Evolutionary conservation across 352 stramenopile species (phyloP), one percentile per base, ranked within the genome.

Genomic region (Phytophthora chlamydospora): DNA sequence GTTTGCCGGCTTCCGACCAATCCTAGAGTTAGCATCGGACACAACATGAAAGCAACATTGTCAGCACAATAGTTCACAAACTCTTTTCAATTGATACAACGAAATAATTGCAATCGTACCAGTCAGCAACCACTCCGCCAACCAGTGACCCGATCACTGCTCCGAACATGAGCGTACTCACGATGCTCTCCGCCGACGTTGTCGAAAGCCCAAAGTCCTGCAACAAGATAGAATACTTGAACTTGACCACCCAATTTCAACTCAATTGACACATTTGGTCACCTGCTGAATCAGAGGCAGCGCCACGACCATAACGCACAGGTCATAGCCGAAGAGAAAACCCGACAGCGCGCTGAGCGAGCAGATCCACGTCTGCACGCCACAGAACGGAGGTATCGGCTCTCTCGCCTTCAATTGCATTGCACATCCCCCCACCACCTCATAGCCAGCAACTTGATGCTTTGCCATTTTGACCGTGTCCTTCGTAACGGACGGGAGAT

Each of bases 231-330:
- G 10, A 24, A 29, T 3, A 4, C n/a, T 33, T 40, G 53, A 59
- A 3, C 2, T 31, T 7, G 21, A n/a, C 21, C 12, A 47, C 39
- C 14, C 43, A 12, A 24, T 27, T 35, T 10, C 4, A 35, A 33
- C 34, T 14, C 49, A 16, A 6, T 13, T 8, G 38, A 35, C 16
- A 11, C 48, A n/a, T 13, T 7, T 16, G 43, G 24, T 42, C 27
- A 85, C 76, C 62, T 73, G 35, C 41, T 89, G 71, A 58, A 91
- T 89, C 7, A 88, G 73, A 32, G 82, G 80, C 47, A 91, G 57
- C 10, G 80, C 82, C 21, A 91, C 62, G 12, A 91, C 76, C 82
- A 91, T 91, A 54, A 91, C 82, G 38, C 82, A 91, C 19, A 91
- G 60, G 45, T 91, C 82, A 59, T 91, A 91, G 41, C 82, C 82